Conservation (phyloP, 2,329 filamentous ascomycete species). For the Sporothrix pseudoabietina region DNA sequence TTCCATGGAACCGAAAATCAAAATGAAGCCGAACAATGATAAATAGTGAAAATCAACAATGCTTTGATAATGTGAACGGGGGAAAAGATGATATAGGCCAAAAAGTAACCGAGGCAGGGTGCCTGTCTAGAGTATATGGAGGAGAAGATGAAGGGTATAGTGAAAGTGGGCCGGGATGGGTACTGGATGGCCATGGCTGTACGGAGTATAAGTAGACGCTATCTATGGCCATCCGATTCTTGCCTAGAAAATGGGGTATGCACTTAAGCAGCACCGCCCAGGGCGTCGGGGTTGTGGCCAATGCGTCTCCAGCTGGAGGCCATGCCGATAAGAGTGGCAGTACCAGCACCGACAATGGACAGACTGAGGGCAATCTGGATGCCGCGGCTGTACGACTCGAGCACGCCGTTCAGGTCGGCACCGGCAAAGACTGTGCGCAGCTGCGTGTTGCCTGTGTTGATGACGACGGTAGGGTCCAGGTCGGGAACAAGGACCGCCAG, state of each 20-base stretch:
- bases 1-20: neutral
- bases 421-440: slow-evolving; percentile 52
- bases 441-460: slow-evolving; percentile 50
- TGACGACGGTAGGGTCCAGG: slow-evolving; percentile 35
- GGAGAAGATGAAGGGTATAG: neutral
- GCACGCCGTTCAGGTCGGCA: slow-evolving; percentile 52
- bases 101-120: neutral
- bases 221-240: neutral
- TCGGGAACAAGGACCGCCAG: slow-evolving; percentile 35
- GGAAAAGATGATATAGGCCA: neutral
- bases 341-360: slow-evolving; percentile 30
- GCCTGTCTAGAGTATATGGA: neutral
- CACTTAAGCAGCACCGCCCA: slow-evolving; percentile 31
- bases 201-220: too few relatives aligned
- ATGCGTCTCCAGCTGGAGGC: slow-evolving; percentile 32
- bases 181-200: too few relatives aligned
- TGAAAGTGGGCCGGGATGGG: neutral
- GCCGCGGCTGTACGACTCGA: slow-evolving; percentile 58
- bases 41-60: neutral
- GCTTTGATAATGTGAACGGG: neutral
- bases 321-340: slow-evolving; percentile 40
- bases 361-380: slow-evolving; percentile 38
- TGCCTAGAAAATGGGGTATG: neutral
- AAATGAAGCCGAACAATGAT: neutral
- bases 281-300: slow-evolving; percentile 26